Base-by-base conservation (phyloP, 1,284 basidiomycete species). In the Cystobasidium pallidum region DNA sequence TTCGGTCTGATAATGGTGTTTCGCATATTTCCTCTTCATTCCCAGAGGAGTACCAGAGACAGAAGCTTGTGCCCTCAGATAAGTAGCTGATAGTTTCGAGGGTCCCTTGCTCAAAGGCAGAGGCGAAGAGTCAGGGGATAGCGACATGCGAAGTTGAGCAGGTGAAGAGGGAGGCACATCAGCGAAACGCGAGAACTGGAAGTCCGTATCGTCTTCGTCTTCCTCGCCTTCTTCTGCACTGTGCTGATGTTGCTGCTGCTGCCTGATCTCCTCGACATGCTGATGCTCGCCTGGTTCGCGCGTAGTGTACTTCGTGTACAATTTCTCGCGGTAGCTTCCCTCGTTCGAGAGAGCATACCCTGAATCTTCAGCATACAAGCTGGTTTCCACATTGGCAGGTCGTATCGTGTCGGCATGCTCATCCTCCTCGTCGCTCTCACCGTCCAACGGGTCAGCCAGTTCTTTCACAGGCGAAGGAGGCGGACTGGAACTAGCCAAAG, bases 61-160 rank as follows among this genome's bases (percentile, higher is more conserved):
- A 34, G 64, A 6, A 36, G 64, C 24, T 52, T 54, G 39, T 36
- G 47, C 64, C 41, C 45, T 26, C 32, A 43, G 2, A 36, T 43
- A 49, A 32, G 62, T 49, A 49, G 62, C 62, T 28, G 49, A 61
- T 43, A 51, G 21, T 32, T 65, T 65, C 6, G 62, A 65, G 17
- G 62, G 62, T 30, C n/a, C 49, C n/a, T 34, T 45, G 4, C 36
- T 24, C 21, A 28, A 26, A 17, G 28, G 51, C 2, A 55, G n/a
- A 32, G 66, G 66, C 34, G 67, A 70, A 10, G 67, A 70, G 24
- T 45, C 47, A 0, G 67, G 55, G 36, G 67, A 70, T 21, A 70
- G 43, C 43, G 67, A 70, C 41, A 67, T 55, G 15, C 52, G 66
- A 39, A 41, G 34, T 30, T 17, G 30, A 34, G 55, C 66, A 13